Conservation (phyloP, 768 basidiomycete species). For the Termitomyces sp. region DNA sequence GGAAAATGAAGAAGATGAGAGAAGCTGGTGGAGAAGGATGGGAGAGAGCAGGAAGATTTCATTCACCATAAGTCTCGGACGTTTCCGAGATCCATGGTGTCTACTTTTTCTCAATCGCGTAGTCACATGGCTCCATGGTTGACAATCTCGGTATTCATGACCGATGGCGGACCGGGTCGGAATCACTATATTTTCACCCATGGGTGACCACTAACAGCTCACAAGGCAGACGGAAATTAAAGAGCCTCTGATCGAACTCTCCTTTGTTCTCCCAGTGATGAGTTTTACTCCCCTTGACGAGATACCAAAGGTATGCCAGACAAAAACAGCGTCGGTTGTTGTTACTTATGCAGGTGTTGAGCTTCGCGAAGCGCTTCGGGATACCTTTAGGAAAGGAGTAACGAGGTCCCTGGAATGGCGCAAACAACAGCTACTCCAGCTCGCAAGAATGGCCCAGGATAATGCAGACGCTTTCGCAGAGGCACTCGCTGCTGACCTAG, state of each 20-base stretch:
- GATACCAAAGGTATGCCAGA: slow-evolving; percentile 13
- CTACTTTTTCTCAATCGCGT: no score
- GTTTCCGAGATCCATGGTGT: no score
- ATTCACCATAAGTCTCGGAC: no score
- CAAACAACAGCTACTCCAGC: slow-evolving; percentile 56
- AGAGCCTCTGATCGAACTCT: neutral
- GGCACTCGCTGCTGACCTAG: slow-evolving; percentile 44
- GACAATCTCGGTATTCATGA: no score
- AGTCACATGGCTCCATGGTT: no score
- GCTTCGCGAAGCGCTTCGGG: slow-evolving; percentile 31
- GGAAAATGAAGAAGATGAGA: no score
- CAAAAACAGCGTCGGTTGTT: no score
- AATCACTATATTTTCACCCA: neutral
- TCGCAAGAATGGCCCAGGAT: slow-evolving; percentile 59
- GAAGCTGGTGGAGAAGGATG: no score
- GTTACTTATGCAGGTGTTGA: slow-evolving; percentile 10
- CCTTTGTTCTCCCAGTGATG: slow-evolving; percentile 1
- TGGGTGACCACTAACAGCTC: neutral
- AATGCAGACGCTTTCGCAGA: slow-evolving; percentile 49
- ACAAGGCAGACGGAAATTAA: neutral
- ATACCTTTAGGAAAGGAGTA: slow-evolving; percentile 45
- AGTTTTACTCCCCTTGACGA: slow-evolving; percentile 16
- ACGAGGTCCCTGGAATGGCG: slow-evolving; percentile 56
- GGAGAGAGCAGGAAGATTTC: no score
- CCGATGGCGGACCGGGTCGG: no score